Conservation (phyloP, 148 eudicot species). For the Nepenthes mirabilis region DNA sequence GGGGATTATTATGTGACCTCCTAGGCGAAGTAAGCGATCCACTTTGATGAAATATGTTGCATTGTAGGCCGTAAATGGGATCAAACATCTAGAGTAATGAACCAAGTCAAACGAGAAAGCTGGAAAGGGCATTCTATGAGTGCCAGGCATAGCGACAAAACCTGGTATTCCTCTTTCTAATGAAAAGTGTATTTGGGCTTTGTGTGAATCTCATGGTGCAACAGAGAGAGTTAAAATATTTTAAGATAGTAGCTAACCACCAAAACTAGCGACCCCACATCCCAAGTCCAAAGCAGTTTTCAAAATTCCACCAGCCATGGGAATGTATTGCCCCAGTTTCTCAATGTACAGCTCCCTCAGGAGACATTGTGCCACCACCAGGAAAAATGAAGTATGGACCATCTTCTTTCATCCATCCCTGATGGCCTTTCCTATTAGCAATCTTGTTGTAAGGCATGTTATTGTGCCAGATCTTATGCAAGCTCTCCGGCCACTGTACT, state of each 20-base stretch:
- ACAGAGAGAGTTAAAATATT: conserved; percentile 56
- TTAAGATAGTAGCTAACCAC: conserved; percentile 75
- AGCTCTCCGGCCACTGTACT: conserved; percentile 79
- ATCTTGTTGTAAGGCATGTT: conserved; percentile 93
- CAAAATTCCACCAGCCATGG: conserved; percentile 68
- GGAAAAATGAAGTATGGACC: conserved; percentile 91
- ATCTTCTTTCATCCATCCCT: conserved; percentile 95
- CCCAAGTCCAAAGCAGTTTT: conserved; percentile 99
- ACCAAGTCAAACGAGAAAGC: conserved; percentile 94
- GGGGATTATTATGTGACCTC: conserved; percentile 88
- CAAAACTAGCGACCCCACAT: conserved; percentile 99
- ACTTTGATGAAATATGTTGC: conserved; percentile 93
- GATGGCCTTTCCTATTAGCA: conserved; percentile 97
- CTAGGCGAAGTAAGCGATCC: conserved; percentile 91
- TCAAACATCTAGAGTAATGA: conserved; percentile 97
- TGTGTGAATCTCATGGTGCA: conserved; percentile 99
- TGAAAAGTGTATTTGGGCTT: conserved; percentile 96
- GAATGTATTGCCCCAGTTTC: conserved; percentile 88
- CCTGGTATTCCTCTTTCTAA: conserved; percentile 96
- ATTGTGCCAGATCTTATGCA: conserved; percentile 94
- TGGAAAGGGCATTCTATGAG: conserved; percentile 90
- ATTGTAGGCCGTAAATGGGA: conserved; percentile 92
- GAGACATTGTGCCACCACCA: conserved; percentile 97
- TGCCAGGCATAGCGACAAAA: conserved; percentile 97
- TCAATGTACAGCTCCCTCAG: conserved; percentile 93